Conservation (phyloP, 2,329 filamentous ascomycete genomes). For the Cercospora nicotianae region DNA sequence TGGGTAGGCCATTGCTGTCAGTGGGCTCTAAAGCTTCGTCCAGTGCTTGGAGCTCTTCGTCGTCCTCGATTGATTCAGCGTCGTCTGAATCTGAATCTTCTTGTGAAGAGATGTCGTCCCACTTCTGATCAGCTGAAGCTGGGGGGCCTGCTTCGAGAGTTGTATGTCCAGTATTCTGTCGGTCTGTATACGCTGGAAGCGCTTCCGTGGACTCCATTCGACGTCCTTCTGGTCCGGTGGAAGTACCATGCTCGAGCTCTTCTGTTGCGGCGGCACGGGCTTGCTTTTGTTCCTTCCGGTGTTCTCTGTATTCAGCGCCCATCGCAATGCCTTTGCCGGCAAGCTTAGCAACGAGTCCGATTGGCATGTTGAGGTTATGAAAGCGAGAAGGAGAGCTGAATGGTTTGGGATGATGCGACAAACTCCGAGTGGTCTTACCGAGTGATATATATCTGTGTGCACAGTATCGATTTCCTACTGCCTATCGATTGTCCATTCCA, state of each 20-base stretch:
- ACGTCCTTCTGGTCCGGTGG: neutral
- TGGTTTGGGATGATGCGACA: neutral
- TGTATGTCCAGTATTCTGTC: neutral
- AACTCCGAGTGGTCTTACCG: neutral
- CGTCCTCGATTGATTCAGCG: constrained; percentile 30
- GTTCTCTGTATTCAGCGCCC: constrained; percentile 34
- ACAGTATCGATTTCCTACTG: neutral
- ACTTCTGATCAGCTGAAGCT: constrained; percentile 3
- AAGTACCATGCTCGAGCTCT: neutral
- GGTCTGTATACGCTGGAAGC: constrained; percentile 17
- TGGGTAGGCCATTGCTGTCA: constrained; percentile 28
- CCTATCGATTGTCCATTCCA: neutral
- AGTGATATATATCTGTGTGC: neutral
- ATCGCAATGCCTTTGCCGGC: constrained; percentile 33
- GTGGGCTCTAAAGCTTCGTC: constrained; percentile 31
- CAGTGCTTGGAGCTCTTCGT: constrained; percentile 36
- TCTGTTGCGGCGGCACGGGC: constrained; percentile 20
- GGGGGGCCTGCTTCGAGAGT: constrained; percentile 3
- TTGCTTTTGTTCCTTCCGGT: constrained; percentile 31
- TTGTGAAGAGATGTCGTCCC: constrained; percentile 6
- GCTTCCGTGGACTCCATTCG: constrained; percentile 3
- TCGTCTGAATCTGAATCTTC: constrained; percentile 12
- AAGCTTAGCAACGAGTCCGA: constrained; percentile 1
- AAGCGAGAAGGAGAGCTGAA: too few relatives aligned
- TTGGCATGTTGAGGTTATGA: neutral